A percentile compares a stretch with the other conserved stretches of the same genome.
These are phyloP conservation scores for Rachicladosporium sp. DNA, from an alignment of 2,329 filamentous ascomycete genomes.

Conservation along the genomic window DNA sequence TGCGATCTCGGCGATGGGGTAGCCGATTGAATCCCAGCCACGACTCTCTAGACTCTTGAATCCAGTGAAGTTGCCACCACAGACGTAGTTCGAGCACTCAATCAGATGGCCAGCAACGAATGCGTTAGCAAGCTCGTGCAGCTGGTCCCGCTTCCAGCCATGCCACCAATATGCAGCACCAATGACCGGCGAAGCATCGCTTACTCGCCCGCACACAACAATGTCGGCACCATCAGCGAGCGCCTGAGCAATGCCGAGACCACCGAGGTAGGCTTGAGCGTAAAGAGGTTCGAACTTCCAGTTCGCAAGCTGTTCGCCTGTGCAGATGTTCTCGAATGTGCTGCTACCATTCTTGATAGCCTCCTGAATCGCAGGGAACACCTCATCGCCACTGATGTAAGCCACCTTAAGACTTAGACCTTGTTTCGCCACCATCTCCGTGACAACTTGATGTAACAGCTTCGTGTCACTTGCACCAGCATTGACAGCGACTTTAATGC, in stretches of 20 bases:
- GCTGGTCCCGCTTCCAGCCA: constrained; percentile 27
- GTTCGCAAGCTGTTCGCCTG: constrained; percentile 25
- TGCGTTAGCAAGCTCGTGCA: constrained; percentile 29
- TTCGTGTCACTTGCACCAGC: constrained; percentile 45
- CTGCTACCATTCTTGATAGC: constrained; percentile 26
- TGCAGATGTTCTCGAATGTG: constrained; percentile 25
- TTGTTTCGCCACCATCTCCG: constrained; percentile 22
- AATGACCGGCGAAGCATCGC: constrained; percentile 33
- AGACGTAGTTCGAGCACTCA: constrained; percentile 32
- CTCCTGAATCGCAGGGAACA: constrained; percentile 23
- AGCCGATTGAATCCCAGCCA: constrained; percentile 32
- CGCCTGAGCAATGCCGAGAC: constrained; percentile 30
- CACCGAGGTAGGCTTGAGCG: constrained; percentile 32
- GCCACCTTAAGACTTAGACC: constrained; percentile 35
- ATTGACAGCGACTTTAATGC: constrained; percentile 45
- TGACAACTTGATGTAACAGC: constrained; percentile 36
- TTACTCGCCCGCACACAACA: constrained; percentile 33
- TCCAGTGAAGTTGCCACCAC: constrained; percentile 32
- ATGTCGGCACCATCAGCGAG: constrained; percentile 32
- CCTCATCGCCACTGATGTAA: constrained; percentile 35
- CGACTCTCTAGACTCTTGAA: constrained; percentile 27
- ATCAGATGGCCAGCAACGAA: constrained; percentile 33
- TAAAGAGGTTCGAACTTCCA: constrained; percentile 21
- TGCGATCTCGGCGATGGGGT: constrained; percentile 25
- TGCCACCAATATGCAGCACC: constrained; percentile 35